Evolutionary conservation across 2,329 filamentous ascomycete genomes (phyloP).

Genomic region (Xylariales sp.): DNA sequence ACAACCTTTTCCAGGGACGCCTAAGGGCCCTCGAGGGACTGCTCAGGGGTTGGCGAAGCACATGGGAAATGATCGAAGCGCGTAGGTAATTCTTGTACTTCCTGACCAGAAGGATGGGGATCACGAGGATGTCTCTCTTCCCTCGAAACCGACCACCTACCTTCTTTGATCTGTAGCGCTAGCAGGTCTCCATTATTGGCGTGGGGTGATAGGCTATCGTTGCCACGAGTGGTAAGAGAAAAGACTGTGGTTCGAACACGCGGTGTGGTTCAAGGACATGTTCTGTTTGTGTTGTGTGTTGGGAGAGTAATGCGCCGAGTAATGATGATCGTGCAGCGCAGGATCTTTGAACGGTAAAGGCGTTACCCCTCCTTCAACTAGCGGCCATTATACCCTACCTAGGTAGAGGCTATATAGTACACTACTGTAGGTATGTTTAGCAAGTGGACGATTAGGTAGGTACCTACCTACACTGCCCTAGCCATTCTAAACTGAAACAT

Average conservation of each 20-base stretch:
- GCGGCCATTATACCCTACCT: conserved; percentile 3
- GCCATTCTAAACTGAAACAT: conserved; percentile 31
- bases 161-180: background rate
- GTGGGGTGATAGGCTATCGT: conserved; percentile 17
- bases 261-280: background rate
- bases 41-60: background rate
- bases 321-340: conserved; percentile 18
- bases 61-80: conserved; percentile 9
- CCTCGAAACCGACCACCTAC: background rate
- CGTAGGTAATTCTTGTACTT: background rate
- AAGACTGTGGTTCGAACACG: background rate
- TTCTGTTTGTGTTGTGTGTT: conserved; percentile 10
- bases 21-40: background rate
- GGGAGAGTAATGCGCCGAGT: conserved; percentile 7
- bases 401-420: too few species aligned
- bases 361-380: conserved; percentile 20
- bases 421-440: conserved; percentile 7
- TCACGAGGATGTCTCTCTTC: background rate
- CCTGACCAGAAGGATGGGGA: background rate
- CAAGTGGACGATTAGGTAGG: background rate
- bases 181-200: background rate
- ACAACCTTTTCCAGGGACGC: background rate
- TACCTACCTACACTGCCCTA: too few species aligned
- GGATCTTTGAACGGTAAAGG: conserved; percentile 9
- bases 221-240: conserved; percentile 13